Evolutionary conservation across 192 early-diverging fungal genomes (phyloP).

Genomic region (Podila minutissima): DNA sequence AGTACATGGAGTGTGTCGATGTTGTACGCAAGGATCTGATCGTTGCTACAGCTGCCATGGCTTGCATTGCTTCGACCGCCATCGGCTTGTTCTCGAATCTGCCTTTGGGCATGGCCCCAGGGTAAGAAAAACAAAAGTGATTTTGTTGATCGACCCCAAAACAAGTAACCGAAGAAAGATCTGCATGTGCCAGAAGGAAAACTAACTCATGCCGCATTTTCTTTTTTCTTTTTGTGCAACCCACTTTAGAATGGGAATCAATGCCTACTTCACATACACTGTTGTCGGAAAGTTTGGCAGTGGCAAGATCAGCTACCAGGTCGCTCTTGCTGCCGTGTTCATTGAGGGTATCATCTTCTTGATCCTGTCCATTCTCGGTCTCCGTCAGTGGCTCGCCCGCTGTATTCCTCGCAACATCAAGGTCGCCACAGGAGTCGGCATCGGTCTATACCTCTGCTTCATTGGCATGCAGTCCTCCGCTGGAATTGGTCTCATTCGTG

Average conservation of each 20-base stretch:
- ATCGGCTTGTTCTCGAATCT: constrained; percentile 79
- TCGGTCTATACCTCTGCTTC: constrained; percentile 81
- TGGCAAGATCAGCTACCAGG: constrained; percentile 76
- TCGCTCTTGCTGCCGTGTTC: constrained; percentile 79
- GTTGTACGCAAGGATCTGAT: constrained; percentile 75
- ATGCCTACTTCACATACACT: constrained; percentile 86
- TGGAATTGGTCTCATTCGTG: constrained; percentile 80
- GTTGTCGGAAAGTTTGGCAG: constrained; percentile 84
- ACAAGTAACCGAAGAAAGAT: no score
- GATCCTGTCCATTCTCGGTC: constrained; percentile 75
- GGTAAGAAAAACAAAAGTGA: constrained; percentile 38
- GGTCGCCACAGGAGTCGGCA: constrained; percentile 78
- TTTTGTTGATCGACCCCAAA: neutral
- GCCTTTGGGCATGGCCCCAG: constrained; percentile 84
- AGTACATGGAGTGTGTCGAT: constrained; percentile 71
- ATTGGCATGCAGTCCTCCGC: constrained; percentile 84
- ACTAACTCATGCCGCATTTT: neutral
- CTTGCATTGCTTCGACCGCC: constrained; percentile 71
- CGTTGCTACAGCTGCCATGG: constrained; percentile 75
- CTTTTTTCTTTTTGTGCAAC: neutral
- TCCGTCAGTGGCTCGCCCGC: constrained; percentile 84
- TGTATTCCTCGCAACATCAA: constrained; percentile 77
- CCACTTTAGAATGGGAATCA: constrained; percentile 73
- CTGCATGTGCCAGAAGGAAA: no score
- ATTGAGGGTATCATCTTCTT: constrained; percentile 87